phyloP scores from a whole-genome alignment of 2,329 filamentous ascomycete genomes.

The Fusarium verrucosum region DNA sequence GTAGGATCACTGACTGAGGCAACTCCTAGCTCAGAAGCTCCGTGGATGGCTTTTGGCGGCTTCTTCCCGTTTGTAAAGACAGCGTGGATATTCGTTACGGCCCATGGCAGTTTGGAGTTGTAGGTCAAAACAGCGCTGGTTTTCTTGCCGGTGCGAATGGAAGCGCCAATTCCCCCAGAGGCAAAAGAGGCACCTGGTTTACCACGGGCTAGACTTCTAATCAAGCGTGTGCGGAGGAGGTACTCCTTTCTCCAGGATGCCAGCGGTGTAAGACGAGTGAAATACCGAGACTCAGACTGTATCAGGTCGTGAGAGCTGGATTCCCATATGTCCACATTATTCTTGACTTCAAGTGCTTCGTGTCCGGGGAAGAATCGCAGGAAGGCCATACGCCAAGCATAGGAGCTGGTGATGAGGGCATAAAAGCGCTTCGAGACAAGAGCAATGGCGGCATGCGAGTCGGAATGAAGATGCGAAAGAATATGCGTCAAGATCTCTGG shows the following conservation, averaged over 20 bases:
- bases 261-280: conserved; percentile 80
- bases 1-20: conserved; percentile 85
- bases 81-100: conserved; percentile 82
- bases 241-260: conserved; percentile 99
- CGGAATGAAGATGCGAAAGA: conserved; percentile 86
- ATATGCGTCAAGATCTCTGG: conserved; percentile 92
- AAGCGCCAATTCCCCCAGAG: conserved; percentile 60
- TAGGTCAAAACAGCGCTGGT: conserved; percentile 82
- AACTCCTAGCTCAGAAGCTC: conserved; percentile 78
- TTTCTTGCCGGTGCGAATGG: conserved; percentile 68
- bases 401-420: conserved; percentile 84
- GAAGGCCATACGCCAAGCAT: conserved; percentile 94
- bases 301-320: conserved; percentile 63
- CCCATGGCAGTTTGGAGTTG: conserved; percentile 81
- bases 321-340: conserved; percentile 53
- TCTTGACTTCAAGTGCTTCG: conserved; percentile 51
- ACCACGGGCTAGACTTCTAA: conserved; percentile 82
- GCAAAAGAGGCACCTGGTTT: conserved; percentile 72
- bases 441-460: conserved; percentile 82
- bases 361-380: conserved; percentile 87
- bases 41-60: conserved; percentile 82
- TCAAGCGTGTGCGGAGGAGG: conserved; percentile 82
- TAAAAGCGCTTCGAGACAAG: conserved; percentile 91
- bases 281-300: conserved; percentile 78
- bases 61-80: conserved; percentile 78